Conservation (phyloP, 306 rosid genomes). For the Datisca glomerata region DNA sequence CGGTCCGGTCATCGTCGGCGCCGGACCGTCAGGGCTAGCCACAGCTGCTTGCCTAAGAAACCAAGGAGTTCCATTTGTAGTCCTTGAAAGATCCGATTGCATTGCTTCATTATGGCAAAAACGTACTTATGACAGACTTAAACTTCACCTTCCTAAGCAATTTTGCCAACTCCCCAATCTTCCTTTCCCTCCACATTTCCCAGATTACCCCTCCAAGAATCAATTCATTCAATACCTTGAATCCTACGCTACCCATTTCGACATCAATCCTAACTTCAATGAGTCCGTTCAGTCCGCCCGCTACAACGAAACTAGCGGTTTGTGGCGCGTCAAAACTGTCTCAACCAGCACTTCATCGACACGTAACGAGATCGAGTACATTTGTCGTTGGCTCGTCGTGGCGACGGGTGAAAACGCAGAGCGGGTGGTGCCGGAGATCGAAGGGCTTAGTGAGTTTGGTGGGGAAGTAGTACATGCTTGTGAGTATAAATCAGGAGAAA, state of each 20-base stretch:
- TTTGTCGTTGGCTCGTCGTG: constrained; percentile 62
- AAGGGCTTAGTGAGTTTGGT: constrained; percentile 41
- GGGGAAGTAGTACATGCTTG: constrained; percentile 55
- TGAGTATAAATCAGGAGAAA: constrained; percentile 65
- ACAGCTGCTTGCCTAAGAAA: constrained; percentile 82
- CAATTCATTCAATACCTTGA: constrained; percentile 78
- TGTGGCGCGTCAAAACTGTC: constrained; percentile 57
- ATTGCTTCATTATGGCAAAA: constrained; percentile 94
- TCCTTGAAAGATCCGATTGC: constrained; percentile 70
- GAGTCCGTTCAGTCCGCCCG: constrained; percentile 50
- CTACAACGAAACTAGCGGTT: constrained; percentile 50
- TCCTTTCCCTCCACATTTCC: constrained; percentile 68
- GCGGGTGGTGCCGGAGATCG: constrained; percentile 48
- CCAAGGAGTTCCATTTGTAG: constrained; percentile 72
- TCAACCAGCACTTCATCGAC: constrained; percentile 6
- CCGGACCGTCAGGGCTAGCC: constrained; percentile 93
- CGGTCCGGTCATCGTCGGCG: constrained; percentile 86
- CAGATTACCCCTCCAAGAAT: constrained; percentile 66
- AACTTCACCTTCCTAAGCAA: constrained; percentile 91
- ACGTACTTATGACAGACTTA: constrained; percentile 71
- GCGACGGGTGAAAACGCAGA: constrained; percentile 93
- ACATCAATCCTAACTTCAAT: constrained; percentile 63
- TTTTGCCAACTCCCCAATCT: constrained; percentile 75
- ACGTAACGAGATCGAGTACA: constrained; percentile 46
- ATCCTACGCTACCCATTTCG: constrained; percentile 40